phyloP scores from a whole-genome alignment of 441 rosid genomes.

The Kokia cookei region DNA sequence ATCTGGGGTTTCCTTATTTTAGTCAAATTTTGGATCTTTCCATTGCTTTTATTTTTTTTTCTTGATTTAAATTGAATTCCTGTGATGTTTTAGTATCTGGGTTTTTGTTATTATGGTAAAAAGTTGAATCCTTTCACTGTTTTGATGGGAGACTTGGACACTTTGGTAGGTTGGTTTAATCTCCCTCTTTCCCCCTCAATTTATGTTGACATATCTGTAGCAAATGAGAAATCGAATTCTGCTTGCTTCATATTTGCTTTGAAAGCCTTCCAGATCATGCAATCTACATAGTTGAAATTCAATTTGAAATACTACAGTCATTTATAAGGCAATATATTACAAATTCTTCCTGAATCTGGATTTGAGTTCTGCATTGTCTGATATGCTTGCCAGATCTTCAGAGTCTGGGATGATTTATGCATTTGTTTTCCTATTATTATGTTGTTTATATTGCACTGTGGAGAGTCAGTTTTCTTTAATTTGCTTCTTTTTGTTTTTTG shows the following conservation, averaged over 20 bases:
- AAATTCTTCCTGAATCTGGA: neutral
- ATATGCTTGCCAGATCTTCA: neutral
- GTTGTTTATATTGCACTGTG: neutral
- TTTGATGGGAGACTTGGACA: neutral
- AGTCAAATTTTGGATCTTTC: conserved; percentile 6
- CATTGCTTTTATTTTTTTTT: neutral
- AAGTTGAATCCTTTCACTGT: neutral
- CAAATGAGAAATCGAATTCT: too few relatives aligned
- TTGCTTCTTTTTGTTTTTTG: neutral
- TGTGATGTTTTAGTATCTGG: neutral
- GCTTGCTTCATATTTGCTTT: neutral
- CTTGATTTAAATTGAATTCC: neutral
- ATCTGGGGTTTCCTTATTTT: conserved; percentile 5
- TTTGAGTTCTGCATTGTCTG: neutral
- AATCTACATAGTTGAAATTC: neutral
- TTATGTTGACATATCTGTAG: neutral
- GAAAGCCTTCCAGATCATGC: neutral
- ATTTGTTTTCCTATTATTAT: neutral
- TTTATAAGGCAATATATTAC: neutral
- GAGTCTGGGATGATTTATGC: neutral
- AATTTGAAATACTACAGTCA: neutral
- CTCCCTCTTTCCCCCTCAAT: neutral
- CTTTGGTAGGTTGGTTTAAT: neutral
- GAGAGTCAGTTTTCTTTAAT: neutral
- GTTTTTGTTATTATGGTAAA: neutral